Evolutionary conservation across 1,284 basidiomycete genomes (phyloP).

Genomic region (Vanrija humicola): DNA sequence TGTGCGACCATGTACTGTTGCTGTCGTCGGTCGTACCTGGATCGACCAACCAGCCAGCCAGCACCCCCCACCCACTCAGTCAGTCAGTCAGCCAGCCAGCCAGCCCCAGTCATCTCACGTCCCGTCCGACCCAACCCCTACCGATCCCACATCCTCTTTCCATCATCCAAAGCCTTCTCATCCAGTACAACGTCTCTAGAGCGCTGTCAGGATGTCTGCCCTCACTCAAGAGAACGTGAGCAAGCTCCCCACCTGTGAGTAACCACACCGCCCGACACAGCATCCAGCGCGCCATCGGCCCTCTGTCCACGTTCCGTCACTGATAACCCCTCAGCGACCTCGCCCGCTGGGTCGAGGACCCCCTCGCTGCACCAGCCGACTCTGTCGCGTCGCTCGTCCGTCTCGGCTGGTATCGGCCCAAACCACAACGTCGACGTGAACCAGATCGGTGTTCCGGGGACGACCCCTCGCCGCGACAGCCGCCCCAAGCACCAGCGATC

Average conservation of each 20-base stretch:
- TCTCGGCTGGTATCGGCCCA: conserved; percentile 33
- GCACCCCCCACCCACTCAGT: neutral
- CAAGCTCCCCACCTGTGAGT: conserved; percentile 28
- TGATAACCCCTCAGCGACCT: conserved; percentile 6
- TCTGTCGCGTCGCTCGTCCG: conserved; percentile 41
- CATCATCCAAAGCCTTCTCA: neutral
- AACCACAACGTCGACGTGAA: conserved; percentile 31
- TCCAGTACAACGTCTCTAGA: conserved; percentile 1
- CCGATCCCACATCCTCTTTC: neutral
- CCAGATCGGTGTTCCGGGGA: conserved; percentile 41
- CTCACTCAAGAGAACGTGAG: conserved; percentile 40
- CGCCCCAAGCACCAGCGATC: conserved; percentile 40
- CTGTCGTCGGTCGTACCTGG: too few species aligned
- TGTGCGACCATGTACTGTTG: too few species aligned
- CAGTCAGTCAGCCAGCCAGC: too few species aligned
- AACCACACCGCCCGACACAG: too few species aligned
- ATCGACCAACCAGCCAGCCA: neutral
- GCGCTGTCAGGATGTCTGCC: conserved; percentile 19
- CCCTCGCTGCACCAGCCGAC: conserved; percentile 41
- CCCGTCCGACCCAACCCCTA: neutral
- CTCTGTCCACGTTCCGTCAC: neutral
- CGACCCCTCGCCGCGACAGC: conserved; percentile 40
- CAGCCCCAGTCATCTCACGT: neutral
- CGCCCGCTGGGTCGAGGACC: conserved; percentile 21
- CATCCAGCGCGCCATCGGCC: neutral